Conservation (phyloP, 331 rosid species). For the Telfairia occidentalis region DNA sequence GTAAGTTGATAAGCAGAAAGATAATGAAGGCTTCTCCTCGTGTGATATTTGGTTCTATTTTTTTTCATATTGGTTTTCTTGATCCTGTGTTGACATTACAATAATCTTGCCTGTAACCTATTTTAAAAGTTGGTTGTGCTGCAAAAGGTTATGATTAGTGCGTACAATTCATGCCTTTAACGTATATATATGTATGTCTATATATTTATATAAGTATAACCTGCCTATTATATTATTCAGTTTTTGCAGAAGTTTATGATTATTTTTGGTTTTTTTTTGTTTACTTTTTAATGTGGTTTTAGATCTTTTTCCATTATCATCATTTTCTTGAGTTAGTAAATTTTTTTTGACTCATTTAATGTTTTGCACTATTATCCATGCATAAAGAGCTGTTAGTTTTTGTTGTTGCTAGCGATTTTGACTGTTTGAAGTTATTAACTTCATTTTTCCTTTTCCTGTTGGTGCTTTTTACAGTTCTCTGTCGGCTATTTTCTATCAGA, state of each 20-base stretch:
- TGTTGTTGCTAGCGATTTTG: background rate
- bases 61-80: background rate
- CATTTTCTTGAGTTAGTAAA: no score
- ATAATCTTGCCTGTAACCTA: background rate
- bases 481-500: constrained; percentile 79
- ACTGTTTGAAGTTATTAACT: background rate
- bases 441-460: background rate
- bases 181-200: background rate
- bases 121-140: background rate
- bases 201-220: background rate
- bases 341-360: background rate
- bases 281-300: background rate
- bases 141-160: background rate
- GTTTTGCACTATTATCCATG: background rate
- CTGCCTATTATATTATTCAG: background rate
- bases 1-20: constrained; percentile 34
- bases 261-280: no score
- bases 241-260: no score
- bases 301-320: background rate
- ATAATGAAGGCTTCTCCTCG: background rate
- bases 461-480: constrained; percentile 49
- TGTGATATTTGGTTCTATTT: background rate
- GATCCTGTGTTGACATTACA: background rate
- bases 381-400: background rate
- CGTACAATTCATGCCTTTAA: background rate